Base-by-base conservation (phyloP, 1,139 yeast species). In the Pichia sp. region DNA sequence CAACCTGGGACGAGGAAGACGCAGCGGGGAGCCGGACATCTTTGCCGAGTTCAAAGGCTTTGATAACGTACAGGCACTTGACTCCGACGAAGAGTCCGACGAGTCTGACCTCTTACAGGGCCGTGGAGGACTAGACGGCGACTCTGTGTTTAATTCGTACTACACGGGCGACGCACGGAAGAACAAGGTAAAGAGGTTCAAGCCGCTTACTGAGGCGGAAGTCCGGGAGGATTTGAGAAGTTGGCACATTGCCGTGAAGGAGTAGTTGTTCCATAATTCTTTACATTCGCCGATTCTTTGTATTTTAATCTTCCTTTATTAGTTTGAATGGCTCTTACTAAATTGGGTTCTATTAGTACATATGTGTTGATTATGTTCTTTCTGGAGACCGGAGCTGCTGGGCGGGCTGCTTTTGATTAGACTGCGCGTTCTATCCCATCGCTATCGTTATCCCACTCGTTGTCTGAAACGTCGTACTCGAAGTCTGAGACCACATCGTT, bases 141-240 rank as follows among this genome's bases (percentile, higher is more conserved):
- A 31, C 30, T 21, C 25, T 30, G 8, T 43, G 3, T 18, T 41
- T 42, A 19, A 41, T 26, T 31, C 44, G 7, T 43, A 49, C 16
- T 48, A 42, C 30, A 25, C 21, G 10, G 41, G 36, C 5, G 10
- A 19, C 6, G 45, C 8, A 22, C 41, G 10, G 13, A 48, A 43
- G 12, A 41, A 25, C 8, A 47, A 42, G 25, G 40, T 23, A n/a
- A 49, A 46, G 21, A 47, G 59, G 19, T 55, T 47, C 18, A 56
- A 53, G 44, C 69, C 69, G 12, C 49, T 60, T 6, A 57, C 59
- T n/a, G 69, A 66, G 48, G 43, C 58, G 6, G 58, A 56, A 16
- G 57, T 60, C 19, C 55, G 70, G 22, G 59, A 60, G 2, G 67
- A 66, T 49, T 55, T 66, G 42, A 55, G 59, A 25, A 67, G 70